phyloP scores from a whole-genome alignment of 805 yeast species.

The Nakazawaea anatomiae region DNA sequence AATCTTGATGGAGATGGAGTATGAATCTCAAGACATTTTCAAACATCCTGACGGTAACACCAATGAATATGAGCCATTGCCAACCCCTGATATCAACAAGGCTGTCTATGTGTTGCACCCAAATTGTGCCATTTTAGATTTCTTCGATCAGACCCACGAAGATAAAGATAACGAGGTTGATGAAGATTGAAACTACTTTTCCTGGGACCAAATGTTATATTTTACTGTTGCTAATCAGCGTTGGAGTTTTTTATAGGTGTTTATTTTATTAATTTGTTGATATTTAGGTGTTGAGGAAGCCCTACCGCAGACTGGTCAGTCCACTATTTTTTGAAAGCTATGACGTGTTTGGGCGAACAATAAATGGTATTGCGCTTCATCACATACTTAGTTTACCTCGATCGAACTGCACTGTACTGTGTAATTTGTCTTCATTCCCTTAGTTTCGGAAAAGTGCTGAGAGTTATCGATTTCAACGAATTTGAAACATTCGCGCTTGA shows the following conservation, averaged over 20 bases:
- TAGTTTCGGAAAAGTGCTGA: too few relatives aligned
- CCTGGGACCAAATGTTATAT: not conserved
- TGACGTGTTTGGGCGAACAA: too few relatives aligned
- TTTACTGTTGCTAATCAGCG: not conserved
- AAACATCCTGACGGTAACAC: conserved; percentile 15
- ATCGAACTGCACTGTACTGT: too few relatives aligned
- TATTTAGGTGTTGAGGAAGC: too few relatives aligned
- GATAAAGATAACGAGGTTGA: conserved; percentile 3
- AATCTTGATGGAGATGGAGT: conserved; percentile 64
- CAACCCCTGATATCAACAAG: conserved; percentile 21
- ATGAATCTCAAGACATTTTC: conserved; percentile 35
- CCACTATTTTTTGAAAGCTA: too few relatives aligned
- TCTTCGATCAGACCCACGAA: conserved; percentile 35
- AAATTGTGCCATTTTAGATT: conserved; percentile 73
- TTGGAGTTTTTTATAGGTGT: not conserved
- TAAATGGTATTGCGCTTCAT: too few relatives aligned
- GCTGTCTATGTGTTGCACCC: conserved; percentile 64
- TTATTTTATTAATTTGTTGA: too few relatives aligned
- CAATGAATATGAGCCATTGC: conserved; percentile 1
- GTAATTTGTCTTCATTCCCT: too few relatives aligned
- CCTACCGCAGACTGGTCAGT: too few relatives aligned
- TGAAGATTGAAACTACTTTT: not conserved
- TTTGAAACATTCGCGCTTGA: too few relatives aligned
- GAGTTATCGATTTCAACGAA: too few relatives aligned
- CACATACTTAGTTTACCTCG: too few relatives aligned